phyloP scores from a whole-genome alignment of 2,329 filamentous ascomycete species.

The Penicillium thymicola region DNA sequence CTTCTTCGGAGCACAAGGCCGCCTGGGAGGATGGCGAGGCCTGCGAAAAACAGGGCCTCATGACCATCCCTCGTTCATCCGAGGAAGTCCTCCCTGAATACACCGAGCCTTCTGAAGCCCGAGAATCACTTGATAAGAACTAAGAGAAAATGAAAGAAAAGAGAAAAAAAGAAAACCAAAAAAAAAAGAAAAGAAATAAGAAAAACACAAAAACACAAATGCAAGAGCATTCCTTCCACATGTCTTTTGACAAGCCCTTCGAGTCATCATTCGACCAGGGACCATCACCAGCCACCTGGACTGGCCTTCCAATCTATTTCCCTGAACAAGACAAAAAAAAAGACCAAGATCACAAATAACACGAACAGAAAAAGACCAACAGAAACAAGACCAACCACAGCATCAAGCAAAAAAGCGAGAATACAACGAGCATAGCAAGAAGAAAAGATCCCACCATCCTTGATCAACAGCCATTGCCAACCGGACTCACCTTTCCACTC shows the following conservation, averaged over 20 bases:
- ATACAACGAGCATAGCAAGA: background rate
- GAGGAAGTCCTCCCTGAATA: slow-evolving; percentile 40
- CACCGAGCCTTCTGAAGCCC: slow-evolving; percentile 29
- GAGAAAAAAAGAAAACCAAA: background rate
- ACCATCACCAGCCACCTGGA: background rate
- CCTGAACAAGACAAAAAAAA: background rate
- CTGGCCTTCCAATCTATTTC: background rate
- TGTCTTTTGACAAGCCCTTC: background rate
- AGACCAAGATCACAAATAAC: too few relatives aligned
- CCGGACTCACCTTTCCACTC: background rate
- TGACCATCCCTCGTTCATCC: slow-evolving; percentile 24
- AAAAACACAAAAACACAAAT: background rate
- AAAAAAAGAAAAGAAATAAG: background rate
- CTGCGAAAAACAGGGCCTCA: slow-evolving; percentile 44
- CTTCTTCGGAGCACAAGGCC: slow-evolving; percentile 25
- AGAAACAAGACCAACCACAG: background rate
- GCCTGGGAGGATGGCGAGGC: slow-evolving; percentile 36
- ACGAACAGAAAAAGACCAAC: background rate
- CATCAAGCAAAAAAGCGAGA: background rate
- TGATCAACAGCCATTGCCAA: background rate
- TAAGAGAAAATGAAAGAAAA: slow-evolving; percentile 13
- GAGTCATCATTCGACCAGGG: background rate
- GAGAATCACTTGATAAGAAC: slow-evolving; percentile 31
- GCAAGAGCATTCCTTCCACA: background rate
- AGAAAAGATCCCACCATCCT: background rate